phyloP scores from a whole-genome alignment of 2,329 filamentous ascomycete genomes.

The Colletotrichum cordylinicola region DNA sequence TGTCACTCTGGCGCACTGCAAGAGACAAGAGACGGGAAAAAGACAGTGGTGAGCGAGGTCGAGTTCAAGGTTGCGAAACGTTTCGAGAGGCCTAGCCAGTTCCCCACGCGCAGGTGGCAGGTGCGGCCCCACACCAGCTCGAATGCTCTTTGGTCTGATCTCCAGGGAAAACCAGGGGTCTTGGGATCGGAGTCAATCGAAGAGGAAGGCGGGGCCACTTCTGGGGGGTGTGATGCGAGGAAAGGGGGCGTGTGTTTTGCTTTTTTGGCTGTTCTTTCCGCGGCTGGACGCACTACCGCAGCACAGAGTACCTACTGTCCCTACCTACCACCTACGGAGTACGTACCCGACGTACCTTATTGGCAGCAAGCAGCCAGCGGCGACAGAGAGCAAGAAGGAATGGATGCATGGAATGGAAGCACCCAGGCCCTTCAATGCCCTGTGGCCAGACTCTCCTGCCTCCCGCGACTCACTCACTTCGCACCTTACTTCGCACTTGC shows the following conservation, averaged over 20 bases:
- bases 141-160: conserved; percentile 39
- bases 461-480: no score
- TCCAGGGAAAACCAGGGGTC: conserved; percentile 28
- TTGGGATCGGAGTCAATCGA: conserved; percentile 21
- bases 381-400: not conserved
- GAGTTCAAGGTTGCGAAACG: conserved; percentile 15
- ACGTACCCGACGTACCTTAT: not conserved
- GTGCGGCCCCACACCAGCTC: conserved; percentile 31
- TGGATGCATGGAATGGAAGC: not conserved
- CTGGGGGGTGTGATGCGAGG: not conserved
- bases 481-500: no score
- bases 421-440: no score
- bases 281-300: not conserved
- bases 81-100: conserved; percentile 21
- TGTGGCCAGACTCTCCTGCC: no score
- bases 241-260: not conserved
- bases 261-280: no score
- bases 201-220: not conserved
- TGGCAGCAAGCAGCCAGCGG: not conserved
- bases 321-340: not conserved
- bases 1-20: no score
- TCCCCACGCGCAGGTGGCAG: conserved; percentile 19
- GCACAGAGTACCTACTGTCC: no score
- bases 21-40: not conserved
- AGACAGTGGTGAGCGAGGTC: not conserved